phyloP scores from a whole-genome alignment of 805 yeast species.

The Cyberlindnera xylosilytica region DNA sequence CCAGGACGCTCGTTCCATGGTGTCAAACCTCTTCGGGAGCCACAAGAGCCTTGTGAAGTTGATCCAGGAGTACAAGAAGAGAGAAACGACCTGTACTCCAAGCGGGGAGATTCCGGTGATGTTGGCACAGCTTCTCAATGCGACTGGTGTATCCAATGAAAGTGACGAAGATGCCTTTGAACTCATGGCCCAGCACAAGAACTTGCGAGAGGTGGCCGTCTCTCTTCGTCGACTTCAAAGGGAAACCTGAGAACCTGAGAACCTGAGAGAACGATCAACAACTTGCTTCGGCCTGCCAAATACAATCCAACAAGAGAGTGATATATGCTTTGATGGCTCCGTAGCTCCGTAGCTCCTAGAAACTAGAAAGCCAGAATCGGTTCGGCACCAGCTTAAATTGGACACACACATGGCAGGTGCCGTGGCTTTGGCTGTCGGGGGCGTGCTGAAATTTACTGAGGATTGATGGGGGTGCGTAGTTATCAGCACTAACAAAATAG shows the following conservation, averaged over 20 bases:
- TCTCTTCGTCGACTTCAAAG: not conserved
- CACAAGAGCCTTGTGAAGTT: slow-evolving; percentile 7
- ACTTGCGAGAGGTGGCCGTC: slow-evolving; percentile 3
- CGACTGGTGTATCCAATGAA: not conserved
- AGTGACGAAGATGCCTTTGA: slow-evolving; percentile 6
- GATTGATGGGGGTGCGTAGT: not conserved
- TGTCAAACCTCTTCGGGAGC: slow-evolving; percentile 5
- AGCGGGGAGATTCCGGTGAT: slow-evolving; percentile 1
- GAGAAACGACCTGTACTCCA: not conserved
- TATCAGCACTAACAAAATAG: slow-evolving; percentile 2
- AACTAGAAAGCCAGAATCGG: too few relatives aligned
- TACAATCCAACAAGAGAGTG: too few relatives aligned
- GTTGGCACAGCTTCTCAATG: slow-evolving; percentile 4
- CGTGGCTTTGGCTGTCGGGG: too few relatives aligned
- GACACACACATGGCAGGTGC: too few relatives aligned
- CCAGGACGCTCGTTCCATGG: slow-evolving; percentile 4
- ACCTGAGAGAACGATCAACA: too few relatives aligned
- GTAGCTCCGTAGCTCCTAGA: too few relatives aligned
- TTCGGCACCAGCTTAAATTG: too few relatives aligned
- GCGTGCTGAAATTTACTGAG: not conserved
- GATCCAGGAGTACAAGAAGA: slow-evolving; percentile 7
- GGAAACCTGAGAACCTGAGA: too few relatives aligned
- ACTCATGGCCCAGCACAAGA: slow-evolving; percentile 3
- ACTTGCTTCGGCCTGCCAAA: too few relatives aligned
- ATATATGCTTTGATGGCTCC: too few relatives aligned